Evolutionary conservation across 2,329 filamentous ascomycete genomes (phyloP).

Genomic region (Apiospora rasikravindrae): DNA sequence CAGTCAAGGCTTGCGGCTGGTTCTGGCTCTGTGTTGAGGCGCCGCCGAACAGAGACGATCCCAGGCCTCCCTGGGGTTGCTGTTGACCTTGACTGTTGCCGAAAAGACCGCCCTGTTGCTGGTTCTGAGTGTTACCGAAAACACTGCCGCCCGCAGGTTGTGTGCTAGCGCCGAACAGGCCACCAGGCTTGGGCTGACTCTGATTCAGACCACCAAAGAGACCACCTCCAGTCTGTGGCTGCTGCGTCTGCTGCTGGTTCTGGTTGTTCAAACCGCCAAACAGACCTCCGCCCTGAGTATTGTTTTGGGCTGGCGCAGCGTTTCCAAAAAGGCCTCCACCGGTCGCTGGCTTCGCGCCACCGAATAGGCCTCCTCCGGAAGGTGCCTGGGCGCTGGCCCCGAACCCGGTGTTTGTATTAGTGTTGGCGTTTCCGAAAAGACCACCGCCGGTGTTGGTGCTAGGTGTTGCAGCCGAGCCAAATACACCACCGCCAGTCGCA

Average conservation of each 20-base stretch:
- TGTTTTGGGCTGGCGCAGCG: conserved; percentile 37
- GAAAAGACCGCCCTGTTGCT: conserved; percentile 53
- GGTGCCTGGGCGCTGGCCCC: conserved; percentile 29
- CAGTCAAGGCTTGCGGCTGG: conserved; percentile 71
- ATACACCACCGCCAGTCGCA: conserved; percentile 27
- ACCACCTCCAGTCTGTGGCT: conserved; percentile 42
- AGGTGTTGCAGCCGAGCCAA: background rate
- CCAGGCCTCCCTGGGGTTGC: conserved; percentile 49
- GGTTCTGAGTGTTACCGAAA: conserved; percentile 57
- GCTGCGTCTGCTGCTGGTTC: conserved; percentile 44
- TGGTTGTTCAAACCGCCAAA: conserved; percentile 54
- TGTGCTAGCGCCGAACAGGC: conserved; percentile 56
- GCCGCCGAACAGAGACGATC: conserved; percentile 66
- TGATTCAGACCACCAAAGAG: conserved; percentile 59
- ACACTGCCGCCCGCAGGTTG: conserved; percentile 54
- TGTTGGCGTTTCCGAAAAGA: conserved; percentile 9
- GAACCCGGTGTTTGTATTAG: conserved; percentile 39
- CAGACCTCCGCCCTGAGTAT: conserved; percentile 50
- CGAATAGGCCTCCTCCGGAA: conserved; percentile 46
- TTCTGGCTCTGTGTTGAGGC: conserved; percentile 52
- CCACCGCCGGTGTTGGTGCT: conserved; percentile 6
- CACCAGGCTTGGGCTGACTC: conserved; percentile 57
- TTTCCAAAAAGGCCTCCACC: conserved; percentile 50
- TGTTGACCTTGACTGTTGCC: conserved; percentile 55
- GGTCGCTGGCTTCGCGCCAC: conserved; percentile 36